Evolutionary conservation across 148 eudicot genomes (phyloP).

Genomic region (Tetragonia tetragonoides): DNA sequence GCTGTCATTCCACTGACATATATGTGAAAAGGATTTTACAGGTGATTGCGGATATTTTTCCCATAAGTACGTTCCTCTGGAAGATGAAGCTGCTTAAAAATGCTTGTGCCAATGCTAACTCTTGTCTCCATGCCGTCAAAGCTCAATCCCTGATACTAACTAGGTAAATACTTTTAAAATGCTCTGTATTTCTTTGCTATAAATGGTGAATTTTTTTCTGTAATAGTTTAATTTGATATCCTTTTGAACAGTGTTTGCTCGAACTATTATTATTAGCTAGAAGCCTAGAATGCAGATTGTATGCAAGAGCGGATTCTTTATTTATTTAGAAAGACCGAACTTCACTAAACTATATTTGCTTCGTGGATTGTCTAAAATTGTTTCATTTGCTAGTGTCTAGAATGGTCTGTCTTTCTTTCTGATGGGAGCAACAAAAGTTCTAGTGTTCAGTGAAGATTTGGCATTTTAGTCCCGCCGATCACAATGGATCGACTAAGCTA

Average conservation of each 20-base stretch:
- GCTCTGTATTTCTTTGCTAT: not conserved
- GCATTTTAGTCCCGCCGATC: too few relatives aligned
- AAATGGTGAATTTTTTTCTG: not conserved
- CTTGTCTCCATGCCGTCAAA: constrained; percentile 69
- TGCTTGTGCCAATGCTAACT: constrained; percentile 60
- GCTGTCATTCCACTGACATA: constrained; percentile 7
- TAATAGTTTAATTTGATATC: not conserved
- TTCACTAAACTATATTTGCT: too few relatives aligned
- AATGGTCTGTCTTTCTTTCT: too few relatives aligned
- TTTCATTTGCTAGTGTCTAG: too few relatives aligned
- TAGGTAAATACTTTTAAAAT: constrained; percentile 36
- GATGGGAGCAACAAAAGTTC: too few relatives aligned
- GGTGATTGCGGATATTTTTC: constrained; percentile 52
- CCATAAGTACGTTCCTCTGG: constrained; percentile 58
- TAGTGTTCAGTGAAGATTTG: too few relatives aligned
- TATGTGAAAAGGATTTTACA: constrained; percentile 31
- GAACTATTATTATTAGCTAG: not conserved
- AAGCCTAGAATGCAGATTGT: not conserved
- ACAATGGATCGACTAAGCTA: too few relatives aligned
- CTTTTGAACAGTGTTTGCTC: not conserved
- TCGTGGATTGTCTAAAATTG: too few relatives aligned
- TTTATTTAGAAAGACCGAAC: not conserved
- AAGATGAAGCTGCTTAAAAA: constrained; percentile 68
- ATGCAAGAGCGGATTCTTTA: too few relatives aligned
- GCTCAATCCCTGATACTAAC: constrained; percentile 61